Conservation (phyloP, 345 rosid species). For the Moringa oleifera region DNA sequence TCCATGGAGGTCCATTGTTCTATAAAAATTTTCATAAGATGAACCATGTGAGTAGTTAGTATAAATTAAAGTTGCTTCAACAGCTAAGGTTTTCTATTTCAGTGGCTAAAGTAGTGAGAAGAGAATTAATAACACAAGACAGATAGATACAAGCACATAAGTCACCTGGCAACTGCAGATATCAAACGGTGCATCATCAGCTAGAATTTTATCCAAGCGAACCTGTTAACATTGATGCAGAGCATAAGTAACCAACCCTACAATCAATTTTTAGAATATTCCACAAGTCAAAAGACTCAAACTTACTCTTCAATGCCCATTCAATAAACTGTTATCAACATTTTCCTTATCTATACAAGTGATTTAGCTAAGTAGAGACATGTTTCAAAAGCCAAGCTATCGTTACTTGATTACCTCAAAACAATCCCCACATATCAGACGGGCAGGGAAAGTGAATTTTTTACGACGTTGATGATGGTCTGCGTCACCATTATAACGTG, state of each 20-base stretch:
- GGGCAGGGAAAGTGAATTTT: constrained; percentile 91
- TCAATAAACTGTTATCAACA: neutral
- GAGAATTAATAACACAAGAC: neutral
- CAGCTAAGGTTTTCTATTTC: neutral
- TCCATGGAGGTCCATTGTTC: neutral
- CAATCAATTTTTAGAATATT: neutral
- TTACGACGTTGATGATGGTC: constrained; percentile 91
- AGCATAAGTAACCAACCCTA: neutral
- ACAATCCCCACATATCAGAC: constrained; percentile 91
- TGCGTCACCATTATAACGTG: constrained; percentile 94
- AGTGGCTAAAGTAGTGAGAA: neutral
- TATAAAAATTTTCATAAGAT: neutral
- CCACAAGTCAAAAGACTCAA: no score
- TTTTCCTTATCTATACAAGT: neutral
- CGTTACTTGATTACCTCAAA: constrained; percentile 56
- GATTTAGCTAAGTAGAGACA: neutral
- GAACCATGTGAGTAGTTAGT: neutral
- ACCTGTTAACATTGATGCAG: constrained; percentile 45
- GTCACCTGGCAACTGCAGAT: constrained; percentile 95
- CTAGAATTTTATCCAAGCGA: constrained; percentile 74
- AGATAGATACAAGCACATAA: neutral
- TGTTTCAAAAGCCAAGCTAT: neutral
- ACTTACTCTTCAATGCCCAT: neutral
- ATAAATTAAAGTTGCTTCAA: neutral
- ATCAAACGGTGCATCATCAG: constrained; percentile 94